These are phyloP conservation scores for Entomortierella parvispora DNA, from an alignment of 192 early-diverging fungal genomes.

Conservation along the genomic window DNA sequence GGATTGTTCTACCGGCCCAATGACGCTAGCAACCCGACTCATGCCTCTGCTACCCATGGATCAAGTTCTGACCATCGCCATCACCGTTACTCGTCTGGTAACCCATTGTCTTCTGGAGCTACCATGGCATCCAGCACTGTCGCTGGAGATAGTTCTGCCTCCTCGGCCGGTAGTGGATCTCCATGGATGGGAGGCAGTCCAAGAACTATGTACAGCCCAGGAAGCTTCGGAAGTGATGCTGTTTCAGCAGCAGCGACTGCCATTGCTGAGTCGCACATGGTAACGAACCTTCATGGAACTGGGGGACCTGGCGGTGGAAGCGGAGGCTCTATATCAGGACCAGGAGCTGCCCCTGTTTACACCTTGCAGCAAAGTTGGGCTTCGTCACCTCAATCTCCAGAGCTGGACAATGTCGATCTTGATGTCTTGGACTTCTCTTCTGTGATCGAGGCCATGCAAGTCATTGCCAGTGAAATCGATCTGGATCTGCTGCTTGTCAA, in stretches of 20 bases:
- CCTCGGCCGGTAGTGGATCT: constrained; percentile 8
- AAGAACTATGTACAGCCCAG: constrained; percentile 37
- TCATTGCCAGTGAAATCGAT: constrained; percentile 50
- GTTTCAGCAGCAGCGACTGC: constrained; percentile 36
- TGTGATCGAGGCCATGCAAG: constrained; percentile 49
- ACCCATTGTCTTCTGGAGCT: not conserved
- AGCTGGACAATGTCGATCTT: constrained; percentile 35
- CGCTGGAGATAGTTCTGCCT: not conserved
- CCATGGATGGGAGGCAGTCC: constrained; percentile 35
- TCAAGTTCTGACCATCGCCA: too few species aligned
- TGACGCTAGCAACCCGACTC: not conserved
- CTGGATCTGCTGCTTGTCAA: constrained; percentile 39
- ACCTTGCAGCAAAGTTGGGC: constrained; percentile 14
- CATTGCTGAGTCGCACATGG: constrained; percentile 35
- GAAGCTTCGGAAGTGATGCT: constrained; percentile 25
- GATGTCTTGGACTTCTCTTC: constrained; percentile 47
- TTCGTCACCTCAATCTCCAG: constrained; percentile 31
- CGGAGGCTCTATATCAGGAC: constrained; percentile 3
- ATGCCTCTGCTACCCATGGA: too few species aligned
- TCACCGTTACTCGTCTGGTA: not conserved
- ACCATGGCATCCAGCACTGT: not conserved
- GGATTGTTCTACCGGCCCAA: constrained; percentile 44
- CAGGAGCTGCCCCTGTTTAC: not conserved
- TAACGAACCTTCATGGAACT: not conserved
- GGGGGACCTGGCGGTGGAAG: not conserved